Evolutionary conservation across 495 filamentous ascomycete genomes (phyloP), one percentile per base, ranked within the genome.

Genomic region (Arthonia radiata): DNA sequence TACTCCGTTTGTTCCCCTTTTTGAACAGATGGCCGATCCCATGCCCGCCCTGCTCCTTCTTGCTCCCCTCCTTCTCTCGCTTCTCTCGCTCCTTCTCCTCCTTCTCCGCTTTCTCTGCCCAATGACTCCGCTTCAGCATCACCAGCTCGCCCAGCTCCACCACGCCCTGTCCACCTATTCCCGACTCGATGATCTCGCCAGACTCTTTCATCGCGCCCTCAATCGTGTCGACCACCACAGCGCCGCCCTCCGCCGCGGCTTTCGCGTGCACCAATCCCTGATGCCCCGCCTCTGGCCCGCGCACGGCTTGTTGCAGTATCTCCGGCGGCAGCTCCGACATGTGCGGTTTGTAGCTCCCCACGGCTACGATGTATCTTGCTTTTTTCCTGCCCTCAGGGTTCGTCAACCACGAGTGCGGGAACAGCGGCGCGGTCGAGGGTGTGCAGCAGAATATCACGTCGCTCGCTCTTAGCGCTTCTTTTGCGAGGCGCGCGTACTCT

Each of bases 251-350:
- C 13, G 53, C 48, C 5, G 72, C 66, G 29, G 77, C 71, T 38
- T 67, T 68, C n/a, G n/a, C n/a, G 41, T 80, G 74, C 10, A 31
- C 23, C 42, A 65, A 70, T 34, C 76, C 69, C 11, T 60, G 50
- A 15, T 48, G 31, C 29, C 55, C 49, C 12, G 55, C 44, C 17
- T 52, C 39, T 3, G 53, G 33, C 18, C 53, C 54, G 2, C 46
- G 37, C 2, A 75, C 64, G 4, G 77, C 77, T 36, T 75, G 67
- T 5, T 49, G 42, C 3, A 97, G 48, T 18, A 91, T 57, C 18
- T 74, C 75, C 3, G 60, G 61, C 10, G 81, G 72, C 15, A 97
- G 34, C 47, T 97, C 86, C 16, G 68, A 50, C 86, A 94, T 94
- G 29, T 78, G 54, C 10, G 66, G 55, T 33, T 71, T 75, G 37